phyloP scores from a whole-genome alignment of 176 grass and related monocot genomes.

The Rhynchospora breviuscula region DNA sequence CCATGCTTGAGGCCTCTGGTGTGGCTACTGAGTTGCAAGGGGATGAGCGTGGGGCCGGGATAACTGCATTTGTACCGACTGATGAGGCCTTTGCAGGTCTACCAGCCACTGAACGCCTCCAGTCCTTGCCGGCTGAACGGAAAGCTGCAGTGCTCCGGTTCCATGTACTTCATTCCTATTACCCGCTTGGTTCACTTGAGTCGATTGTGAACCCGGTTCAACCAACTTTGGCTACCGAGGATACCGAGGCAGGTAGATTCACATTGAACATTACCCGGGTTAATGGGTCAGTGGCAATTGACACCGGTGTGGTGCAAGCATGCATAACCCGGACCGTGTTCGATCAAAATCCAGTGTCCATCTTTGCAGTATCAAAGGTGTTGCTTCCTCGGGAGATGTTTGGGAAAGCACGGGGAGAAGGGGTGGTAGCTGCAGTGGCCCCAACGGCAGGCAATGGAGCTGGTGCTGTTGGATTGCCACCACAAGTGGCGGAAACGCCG shows the following conservation, averaged over 20 bases:
- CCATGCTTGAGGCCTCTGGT: slow-evolving; percentile 90
- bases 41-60: slow-evolving; percentile 79
- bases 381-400: slow-evolving; percentile 91
- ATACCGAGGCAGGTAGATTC: slow-evolving; percentile 63
- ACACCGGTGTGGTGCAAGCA: slow-evolving; percentile 90
- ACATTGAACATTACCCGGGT: slow-evolving; percentile 95
- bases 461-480: slow-evolving; percentile 7
- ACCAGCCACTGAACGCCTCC: slow-evolving; percentile 60
- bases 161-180: slow-evolving; percentile 97
- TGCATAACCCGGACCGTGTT: slow-evolving; percentile 91
- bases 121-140: slow-evolving; percentile 74
- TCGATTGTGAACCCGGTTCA: slow-evolving; percentile 99
- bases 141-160: slow-evolving; percentile 89
- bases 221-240: slow-evolving; percentile 85
- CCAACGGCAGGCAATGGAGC: neutral
- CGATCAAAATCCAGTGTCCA: slow-evolving; percentile 83
- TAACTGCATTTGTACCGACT: slow-evolving; percentile 90
- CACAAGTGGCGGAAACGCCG: slow-evolving; percentile 25
- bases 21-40: slow-evolving; percentile 62
- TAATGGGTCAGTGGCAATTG: slow-evolving; percentile 87
- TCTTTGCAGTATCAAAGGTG: slow-evolving; percentile 89
- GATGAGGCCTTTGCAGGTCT: slow-evolving; percentile 87
- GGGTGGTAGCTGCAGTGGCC: neutral
- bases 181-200: slow-evolving; percentile 85
- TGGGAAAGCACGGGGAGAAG: neutral